Evolutionary conservation across 1,284 basidiomycete genomes (phyloP).

Genomic region (Porogramme epimiltina): DNA sequence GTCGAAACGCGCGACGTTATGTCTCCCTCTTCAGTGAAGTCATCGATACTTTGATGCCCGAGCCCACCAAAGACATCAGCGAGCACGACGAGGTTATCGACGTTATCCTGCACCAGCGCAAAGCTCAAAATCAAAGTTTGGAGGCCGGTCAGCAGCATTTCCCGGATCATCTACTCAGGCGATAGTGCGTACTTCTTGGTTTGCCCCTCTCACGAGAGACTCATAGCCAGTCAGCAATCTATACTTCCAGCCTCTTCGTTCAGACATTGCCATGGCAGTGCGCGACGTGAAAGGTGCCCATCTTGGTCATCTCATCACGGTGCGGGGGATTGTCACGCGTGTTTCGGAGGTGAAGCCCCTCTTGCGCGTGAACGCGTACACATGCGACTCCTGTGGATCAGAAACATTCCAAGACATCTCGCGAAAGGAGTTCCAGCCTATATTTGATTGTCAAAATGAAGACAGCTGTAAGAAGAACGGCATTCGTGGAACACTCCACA

Average conservation of each 20-base stretch:
- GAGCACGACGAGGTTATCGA: slow-evolving; percentile 92
- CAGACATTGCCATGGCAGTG: slow-evolving; percentile 81
- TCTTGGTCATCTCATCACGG: slow-evolving; percentile 91
- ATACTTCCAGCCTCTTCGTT: slow-evolving; percentile 86
- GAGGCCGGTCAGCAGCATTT: slow-evolving; percentile 75
- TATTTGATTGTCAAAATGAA: slow-evolving; percentile 84
- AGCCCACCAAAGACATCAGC: slow-evolving; percentile 86
- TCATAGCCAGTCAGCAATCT: slow-evolving; percentile 67
- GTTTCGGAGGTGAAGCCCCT: slow-evolving; percentile 99
- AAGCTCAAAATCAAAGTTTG: slow-evolving; percentile 82
- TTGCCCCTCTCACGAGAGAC: not conserved
- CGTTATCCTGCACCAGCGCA: slow-evolving; percentile 91
- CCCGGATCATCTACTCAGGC: slow-evolving; percentile 86
- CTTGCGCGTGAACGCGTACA: slow-evolving; percentile 96
- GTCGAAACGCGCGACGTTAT: slow-evolving; percentile 89
- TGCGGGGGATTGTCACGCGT: slow-evolving; percentile 97
- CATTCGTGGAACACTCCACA: slow-evolving; percentile 91
- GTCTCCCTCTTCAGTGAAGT: slow-evolving; percentile 88
- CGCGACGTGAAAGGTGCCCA: slow-evolving; percentile 86
- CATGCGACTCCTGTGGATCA: slow-evolving; percentile 96
- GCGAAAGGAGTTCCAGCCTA: slow-evolving; percentile 90
- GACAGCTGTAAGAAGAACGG: slow-evolving; percentile 85
- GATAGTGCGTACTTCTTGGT: slow-evolving; percentile 75
- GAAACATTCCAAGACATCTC: slow-evolving; percentile 99
- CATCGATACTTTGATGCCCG: slow-evolving; percentile 87